phyloP scores from a whole-genome alignment of 2,329 filamentous ascomycete species.

The Amylocarpus encephaloides region DNA sequence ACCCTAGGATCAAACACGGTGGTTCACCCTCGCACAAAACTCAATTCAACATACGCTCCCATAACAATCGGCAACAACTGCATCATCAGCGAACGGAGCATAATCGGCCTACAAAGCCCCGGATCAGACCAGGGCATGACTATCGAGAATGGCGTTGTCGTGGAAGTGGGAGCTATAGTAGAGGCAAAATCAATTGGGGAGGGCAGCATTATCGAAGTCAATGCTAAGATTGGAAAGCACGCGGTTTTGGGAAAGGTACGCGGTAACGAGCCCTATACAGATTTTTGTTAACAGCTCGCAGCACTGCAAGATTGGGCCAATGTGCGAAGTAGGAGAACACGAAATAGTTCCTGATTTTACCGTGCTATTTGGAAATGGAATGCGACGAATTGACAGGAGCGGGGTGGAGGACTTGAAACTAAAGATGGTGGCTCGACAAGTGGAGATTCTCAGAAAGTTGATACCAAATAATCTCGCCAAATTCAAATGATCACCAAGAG shows the following conservation, averaged over 20 bases:
- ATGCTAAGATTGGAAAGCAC: constrained; percentile 52
- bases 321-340: constrained; percentile 51
- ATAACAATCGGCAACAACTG: constrained; percentile 76
- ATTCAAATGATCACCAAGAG: constrained; percentile 24
- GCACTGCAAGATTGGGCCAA: constrained; percentile 65
- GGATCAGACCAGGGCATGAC: constrained; percentile 35
- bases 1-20: constrained; percentile 71
- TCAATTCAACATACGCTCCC: constrained; percentile 72
- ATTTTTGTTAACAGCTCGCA: constrained; percentile 31
- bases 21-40: constrained; percentile 76
- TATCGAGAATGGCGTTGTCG: constrained; percentile 53
- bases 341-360: constrained; percentile 59
- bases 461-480: constrained; percentile 51
- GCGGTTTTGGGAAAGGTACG: constrained; percentile 57
- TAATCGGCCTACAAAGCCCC: constrained; percentile 44
- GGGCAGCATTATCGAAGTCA: constrained; percentile 55
- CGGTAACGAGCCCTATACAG: background rate
- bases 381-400: constrained; percentile 50
- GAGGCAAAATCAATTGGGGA: constrained; percentile 46
- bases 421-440: constrained; percentile 58
- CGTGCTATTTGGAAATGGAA: constrained; percentile 62
- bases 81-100: constrained; percentile 67
- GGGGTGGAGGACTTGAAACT: constrained; percentile 58
- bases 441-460: constrained; percentile 59
- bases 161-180: constrained; percentile 55